A percentile compares a stretch with the other conserved stretches of the same genome.
Evolutionary conservation across 352 stramenopile genomes (phyloP).

Genomic region (Phytopythium montanum): DNA sequence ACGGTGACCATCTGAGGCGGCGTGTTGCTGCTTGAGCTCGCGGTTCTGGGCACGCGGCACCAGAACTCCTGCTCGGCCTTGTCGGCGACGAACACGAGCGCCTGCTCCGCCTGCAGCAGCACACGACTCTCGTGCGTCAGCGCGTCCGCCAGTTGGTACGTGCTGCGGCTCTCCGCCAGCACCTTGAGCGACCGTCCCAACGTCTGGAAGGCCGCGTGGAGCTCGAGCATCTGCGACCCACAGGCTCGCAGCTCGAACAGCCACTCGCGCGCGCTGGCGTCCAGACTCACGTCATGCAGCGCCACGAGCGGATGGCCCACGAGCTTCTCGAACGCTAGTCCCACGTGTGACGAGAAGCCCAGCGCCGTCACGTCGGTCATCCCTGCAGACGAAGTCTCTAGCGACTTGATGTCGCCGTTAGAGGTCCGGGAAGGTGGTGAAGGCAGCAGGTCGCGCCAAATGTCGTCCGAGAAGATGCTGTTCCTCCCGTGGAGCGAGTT

Average conservation of each 20-base stretch:
- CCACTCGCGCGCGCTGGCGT: constrained; percentile 59
- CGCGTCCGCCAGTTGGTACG: constrained; percentile 57
- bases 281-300: constrained; percentile 46
- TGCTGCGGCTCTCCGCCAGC: constrained; percentile 43
- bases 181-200: constrained; percentile 51
- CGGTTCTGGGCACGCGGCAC: constrained; percentile 43
- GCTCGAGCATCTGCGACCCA: constrained; percentile 44
- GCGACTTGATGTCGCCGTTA: neutral
- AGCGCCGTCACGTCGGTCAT: constrained; percentile 1
- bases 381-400: constrained; percentile 6
- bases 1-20: constrained; percentile 29
- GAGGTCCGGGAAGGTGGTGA: constrained; percentile 6
- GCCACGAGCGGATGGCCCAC: constrained; percentile 45
- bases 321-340: constrained; percentile 54
- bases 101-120: constrained; percentile 55
- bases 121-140: constrained; percentile 43
- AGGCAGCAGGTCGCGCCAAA: constrained; percentile 50
- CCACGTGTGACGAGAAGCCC: constrained; percentile 49
- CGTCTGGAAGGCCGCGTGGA: constrained; percentile 60
- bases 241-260: constrained; percentile 49
- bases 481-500: constrained; percentile 2
- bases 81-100: constrained; percentile 65
- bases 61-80: constrained; percentile 75
- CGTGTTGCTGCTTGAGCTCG: neutral
- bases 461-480: constrained; percentile 44